phyloP scores from a whole-genome alignment of 805 yeast species.

The Barnettozyma californica region DNA sequence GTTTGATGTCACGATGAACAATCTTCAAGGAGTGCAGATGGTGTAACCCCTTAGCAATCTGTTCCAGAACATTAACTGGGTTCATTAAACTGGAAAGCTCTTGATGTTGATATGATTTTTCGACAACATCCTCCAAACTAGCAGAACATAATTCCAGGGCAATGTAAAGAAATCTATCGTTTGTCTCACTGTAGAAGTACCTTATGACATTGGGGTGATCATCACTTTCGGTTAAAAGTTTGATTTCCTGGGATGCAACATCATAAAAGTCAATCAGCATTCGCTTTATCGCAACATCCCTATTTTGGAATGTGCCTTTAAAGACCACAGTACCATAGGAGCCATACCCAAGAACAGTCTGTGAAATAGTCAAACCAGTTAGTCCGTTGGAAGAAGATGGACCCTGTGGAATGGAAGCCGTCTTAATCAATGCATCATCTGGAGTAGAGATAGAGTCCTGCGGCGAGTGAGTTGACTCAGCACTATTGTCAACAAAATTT shows the following conservation, averaged over 20 bases:
- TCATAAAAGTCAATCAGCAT: constrained; percentile 92
- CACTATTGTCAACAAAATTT: constrained; percentile 1
- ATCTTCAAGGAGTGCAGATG: constrained; percentile 86
- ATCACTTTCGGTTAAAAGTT: constrained; percentile 85
- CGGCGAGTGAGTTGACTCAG: constrained; percentile 4
- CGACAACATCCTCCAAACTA: constrained; percentile 80
- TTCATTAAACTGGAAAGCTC: constrained; percentile 38
- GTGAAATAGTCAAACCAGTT: constrained; percentile 53
- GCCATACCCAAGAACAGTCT: constrained; percentile 85
- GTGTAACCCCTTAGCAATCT: constrained; percentile 77
- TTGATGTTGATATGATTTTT: constrained; percentile 36
- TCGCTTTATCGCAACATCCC: constrained; percentile 95
- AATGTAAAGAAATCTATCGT: constrained; percentile 83
- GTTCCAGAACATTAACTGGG: constrained; percentile 55
- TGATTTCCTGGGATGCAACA: constrained; percentile 88
- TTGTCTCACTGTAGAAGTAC: constrained; percentile 88
- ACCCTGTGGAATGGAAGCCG: not conserved
- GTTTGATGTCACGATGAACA: constrained; percentile 92
- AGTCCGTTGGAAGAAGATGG: not conserved
- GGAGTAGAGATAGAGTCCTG: not conserved
- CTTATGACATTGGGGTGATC: constrained; percentile 94
- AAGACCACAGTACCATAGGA: constrained; percentile 95
- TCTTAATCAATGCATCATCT: constrained; percentile 1
- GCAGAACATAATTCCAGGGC: constrained; percentile 90
- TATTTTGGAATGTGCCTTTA: constrained; percentile 80